phyloP scores from a whole-genome alignment of 164 flowering plant genomes.

The Malania oleifera region DNA sequence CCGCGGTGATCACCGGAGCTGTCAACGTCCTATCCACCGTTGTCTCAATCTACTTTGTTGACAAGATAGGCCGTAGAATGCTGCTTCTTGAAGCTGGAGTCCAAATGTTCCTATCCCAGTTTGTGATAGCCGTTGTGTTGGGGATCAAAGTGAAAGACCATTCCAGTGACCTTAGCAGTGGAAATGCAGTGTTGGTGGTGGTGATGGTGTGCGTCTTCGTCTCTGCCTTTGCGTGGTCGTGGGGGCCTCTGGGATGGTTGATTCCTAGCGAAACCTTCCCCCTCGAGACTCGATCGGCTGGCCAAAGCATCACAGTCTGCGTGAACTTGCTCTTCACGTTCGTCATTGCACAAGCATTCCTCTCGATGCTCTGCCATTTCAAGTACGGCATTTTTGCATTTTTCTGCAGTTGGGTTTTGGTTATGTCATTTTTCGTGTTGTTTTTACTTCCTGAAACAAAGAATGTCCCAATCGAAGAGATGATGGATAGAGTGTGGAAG shows the following conservation, averaged over 20 bases:
- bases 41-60: slow-evolving; percentile 5
- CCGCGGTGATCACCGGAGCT: slow-evolving; percentile 9
- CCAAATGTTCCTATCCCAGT: slow-evolving; percentile 8
- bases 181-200: not conserved
- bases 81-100: slow-evolving; percentile 6
- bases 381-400: not conserved
- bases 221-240: not conserved
- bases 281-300: not conserved
- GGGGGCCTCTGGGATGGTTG: not conserved
- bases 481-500: not conserved
- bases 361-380: not conserved
- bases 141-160: not conserved
- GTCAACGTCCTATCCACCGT: slow-evolving; percentile 3
- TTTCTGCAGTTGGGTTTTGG: not conserved
- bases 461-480: not conserved
- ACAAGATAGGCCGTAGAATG: slow-evolving; percentile 10
- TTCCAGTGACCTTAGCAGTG: not conserved
- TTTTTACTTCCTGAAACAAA: not conserved
- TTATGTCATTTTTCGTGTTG: not conserved
- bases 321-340: not conserved
- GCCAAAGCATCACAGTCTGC: not conserved
- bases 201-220: not conserved
- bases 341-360: not conserved
- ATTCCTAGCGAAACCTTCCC: not conserved
- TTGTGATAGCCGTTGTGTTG: not conserved